phyloP scores from a whole-genome alignment of 495 filamentous ascomycete genomes.

The Talaromyces nanjingensis region DNA sequence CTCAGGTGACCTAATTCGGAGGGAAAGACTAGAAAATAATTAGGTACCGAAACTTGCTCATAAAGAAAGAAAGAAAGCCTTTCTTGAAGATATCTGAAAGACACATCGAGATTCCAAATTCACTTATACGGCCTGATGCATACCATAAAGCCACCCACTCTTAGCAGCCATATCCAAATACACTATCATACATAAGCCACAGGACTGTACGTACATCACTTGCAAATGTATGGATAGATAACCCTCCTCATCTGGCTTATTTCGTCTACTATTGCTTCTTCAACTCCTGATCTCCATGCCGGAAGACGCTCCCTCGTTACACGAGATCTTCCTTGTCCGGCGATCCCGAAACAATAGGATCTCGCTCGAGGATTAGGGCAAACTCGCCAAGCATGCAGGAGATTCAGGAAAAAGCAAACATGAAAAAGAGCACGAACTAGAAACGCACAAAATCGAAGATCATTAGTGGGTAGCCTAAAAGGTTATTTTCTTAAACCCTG shows the following conservation, averaged over 20 bases:
- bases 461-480: background rate
- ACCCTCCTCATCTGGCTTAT: background rate
- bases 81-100: background rate
- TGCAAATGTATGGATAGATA: background rate
- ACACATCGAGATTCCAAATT: background rate
- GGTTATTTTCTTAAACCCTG: background rate
- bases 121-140: background rate
- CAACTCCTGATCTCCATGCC: background rate
- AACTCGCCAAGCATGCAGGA: background rate
- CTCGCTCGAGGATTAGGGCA: background rate
- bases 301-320: constrained; percentile 1
- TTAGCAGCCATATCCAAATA: background rate
- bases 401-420: background rate
- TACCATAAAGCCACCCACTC: background rate
- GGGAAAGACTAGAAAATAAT: background rate
- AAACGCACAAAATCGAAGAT: background rate
- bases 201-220: background rate
- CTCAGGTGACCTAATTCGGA: background rate
- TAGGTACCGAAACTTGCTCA: background rate
- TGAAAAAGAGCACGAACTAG: background rate
- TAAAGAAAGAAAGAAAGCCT: background rate
- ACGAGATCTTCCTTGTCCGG: background rate
- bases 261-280: background rate
- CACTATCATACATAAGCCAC: background rate
- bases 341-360: background rate